Evolutionary conservation across 2,329 filamentous ascomycete genomes (phyloP), one percentile per base, ranked within the genome.

Genomic region (Colletotrichum sp.): DNA sequence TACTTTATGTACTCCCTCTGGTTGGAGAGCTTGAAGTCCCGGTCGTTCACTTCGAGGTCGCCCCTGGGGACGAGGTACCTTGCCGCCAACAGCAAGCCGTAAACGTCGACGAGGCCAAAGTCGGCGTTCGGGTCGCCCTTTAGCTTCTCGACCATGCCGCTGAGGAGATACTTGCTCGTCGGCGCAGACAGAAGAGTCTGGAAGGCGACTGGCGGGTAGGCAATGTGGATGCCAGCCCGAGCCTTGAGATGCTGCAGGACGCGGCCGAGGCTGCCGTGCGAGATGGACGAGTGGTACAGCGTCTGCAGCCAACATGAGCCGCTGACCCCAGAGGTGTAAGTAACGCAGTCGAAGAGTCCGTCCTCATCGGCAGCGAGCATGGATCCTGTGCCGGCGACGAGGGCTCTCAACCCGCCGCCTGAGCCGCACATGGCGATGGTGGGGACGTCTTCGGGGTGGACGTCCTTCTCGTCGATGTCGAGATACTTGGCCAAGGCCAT

Each of bases 281-380:
- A 90, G 72, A 99, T 90, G 1, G 95, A 95, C 1, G 95, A 96
- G 81, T 97, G 93, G 82, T 95, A 98, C 6, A 99, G 88, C 0
- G 94, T 90, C 83, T 99, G 96, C 7, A 99, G 89, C 97, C 97
- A 99, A 84, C 97, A 99, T 78, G 95, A 98, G 0, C 97, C 97
- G 82, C 96, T 98, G 65, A 99, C 97, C 2, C 97, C 97, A 7
- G 96, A 95, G 1, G 96, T 98, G 81, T 99, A 99, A 2, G 96
- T 99, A 13, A 95, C 91, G 82, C 97, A 99, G 84, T 98, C 96
- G 82, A 98, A 98, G 0, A 99, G 87, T 0, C 97, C 97, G 73
- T 94, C 94, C 82, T 98, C 94, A 75, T 95, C 92, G 0, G 95
- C 91, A 5, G 96, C 96, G 12, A 97, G 88, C 77, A 98, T 93